Base-by-base conservation (phyloP, 78 protist species). In the Chrysochromulina parva region DNA sequence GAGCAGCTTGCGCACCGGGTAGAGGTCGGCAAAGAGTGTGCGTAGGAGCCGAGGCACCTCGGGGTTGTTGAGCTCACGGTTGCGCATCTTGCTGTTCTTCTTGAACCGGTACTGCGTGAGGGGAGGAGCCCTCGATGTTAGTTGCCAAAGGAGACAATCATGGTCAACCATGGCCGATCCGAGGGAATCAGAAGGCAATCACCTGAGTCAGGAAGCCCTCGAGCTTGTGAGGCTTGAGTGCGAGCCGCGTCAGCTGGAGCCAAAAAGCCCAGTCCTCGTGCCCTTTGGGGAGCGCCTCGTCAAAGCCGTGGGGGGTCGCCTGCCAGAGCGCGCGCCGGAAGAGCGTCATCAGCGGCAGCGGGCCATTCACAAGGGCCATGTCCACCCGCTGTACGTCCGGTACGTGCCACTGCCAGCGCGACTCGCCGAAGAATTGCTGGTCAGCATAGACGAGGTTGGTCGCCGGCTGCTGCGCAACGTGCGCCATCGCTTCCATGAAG, bases 241-340 rank as follows among this genome's bases (percentile, higher is more conserved):
- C 62, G 4, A 78, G 62, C 20, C 86, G 86, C 62, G 47, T 53
- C 24, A 74, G 55, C 82, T 73, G 82, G 62, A 78, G 60, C 86
- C 86, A 78, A 4, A 78, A 53, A n/a, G 86, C 59, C 86, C 86
- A 78, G 60, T 78, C 86, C 62, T 78, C 86, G 86, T 78, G 86
- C 50, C 86, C 86, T 19, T 53, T 16, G 3, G 86, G 86, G 47
- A 53, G 86, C 55, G 60, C 86, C 86, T 78, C 86, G 60, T 78
- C 86, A 47, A 78, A 78, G 47, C 86, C 86, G 47, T 53, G 6
- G 17, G 86, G 86, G 48, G 86, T 78, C 48, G 62, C 86, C 17
- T 2, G 7, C 86, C 86, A 78, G 22, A 78, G 86, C 48, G 3
- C 55, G 22, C 26, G 22, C 57, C 54, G 3, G 53, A 22, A 53